Conservation (phyloP, 257 asterid species). For the Datura wrightii region DNA sequence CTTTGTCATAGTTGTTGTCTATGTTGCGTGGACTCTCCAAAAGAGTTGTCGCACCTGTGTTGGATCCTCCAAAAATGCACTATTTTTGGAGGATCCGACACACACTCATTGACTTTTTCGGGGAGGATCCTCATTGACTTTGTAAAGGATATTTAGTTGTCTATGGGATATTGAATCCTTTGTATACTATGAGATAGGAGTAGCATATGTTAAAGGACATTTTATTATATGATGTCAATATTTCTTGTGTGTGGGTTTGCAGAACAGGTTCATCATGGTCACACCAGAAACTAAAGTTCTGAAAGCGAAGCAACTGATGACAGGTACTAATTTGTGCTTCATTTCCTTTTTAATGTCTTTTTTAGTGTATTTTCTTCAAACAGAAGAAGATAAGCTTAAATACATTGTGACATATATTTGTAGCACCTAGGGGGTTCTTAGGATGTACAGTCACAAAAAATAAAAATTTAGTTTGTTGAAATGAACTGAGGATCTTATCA, state of each 20-base stretch:
- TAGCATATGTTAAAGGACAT: not conserved
- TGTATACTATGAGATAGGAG: not conserved
- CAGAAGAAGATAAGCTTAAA: too few species aligned
- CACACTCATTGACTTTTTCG: too few species aligned
- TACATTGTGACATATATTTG: too few species aligned
- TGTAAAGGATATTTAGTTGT: not conserved
- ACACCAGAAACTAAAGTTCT: constrained; percentile 49
- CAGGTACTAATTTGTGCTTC: constrained; percentile 31
- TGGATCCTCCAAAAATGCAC: too few species aligned
- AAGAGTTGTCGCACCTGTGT: too few species aligned
- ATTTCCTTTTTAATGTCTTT: not conserved
- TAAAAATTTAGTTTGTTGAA: not conserved
- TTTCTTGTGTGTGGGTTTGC: constrained; percentile 40
- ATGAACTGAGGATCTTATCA: not conserved
- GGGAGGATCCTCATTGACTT: too few species aligned
- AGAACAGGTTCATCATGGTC: constrained; percentile 70
- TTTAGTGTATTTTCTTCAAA: not conserved
- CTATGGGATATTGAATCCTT: not conserved
- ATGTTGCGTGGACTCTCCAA: not conserved
- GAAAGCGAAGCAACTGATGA: constrained; percentile 89
- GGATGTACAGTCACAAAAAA: not conserved
- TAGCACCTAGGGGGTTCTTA: not conserved
- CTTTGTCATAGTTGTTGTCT: too few species aligned
- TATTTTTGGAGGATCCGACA: too few species aligned
- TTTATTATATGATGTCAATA: not conserved